Percentiles rank a stretch among this genome's conserved stretches.
phyloP scores from a whole-genome alignment of 2,329 filamentous ascomycete species.

The Zasmidium cellare region DNA sequence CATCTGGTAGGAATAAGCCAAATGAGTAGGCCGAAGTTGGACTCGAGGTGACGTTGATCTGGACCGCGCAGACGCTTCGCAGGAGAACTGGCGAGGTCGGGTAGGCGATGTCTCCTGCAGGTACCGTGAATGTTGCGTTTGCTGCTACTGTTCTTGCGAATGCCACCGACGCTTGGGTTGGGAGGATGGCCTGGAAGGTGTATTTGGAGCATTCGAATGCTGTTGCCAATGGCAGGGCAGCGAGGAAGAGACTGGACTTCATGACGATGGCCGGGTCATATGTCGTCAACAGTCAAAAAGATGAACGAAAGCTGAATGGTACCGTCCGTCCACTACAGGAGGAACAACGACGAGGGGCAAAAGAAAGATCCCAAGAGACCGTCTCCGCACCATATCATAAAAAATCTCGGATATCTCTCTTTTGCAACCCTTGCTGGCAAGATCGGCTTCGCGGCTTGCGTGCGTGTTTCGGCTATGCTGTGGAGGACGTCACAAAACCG shows the following conservation, averaged over 20 bases:
- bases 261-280: background rate
- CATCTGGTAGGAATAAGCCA: slow-evolving; percentile 34
- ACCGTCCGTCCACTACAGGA: too few relatives aligned
- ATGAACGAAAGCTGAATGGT: too few relatives aligned
- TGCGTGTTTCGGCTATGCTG: background rate
- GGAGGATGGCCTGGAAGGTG: slow-evolving; percentile 36
- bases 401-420: background rate
- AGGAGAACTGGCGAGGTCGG: slow-evolving; percentile 40
- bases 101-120: slow-evolving; percentile 40
- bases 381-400: background rate
- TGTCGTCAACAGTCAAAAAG: too few relatives aligned
- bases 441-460: background rate
- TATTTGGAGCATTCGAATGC: slow-evolving; percentile 35
- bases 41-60: slow-evolving; percentile 33
- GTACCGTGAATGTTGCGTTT: slow-evolving; percentile 42
- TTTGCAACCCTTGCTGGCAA: background rate
- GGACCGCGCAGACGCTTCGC: slow-evolving; percentile 31
- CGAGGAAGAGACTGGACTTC: background rate
- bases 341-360: too few relatives aligned
- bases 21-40: slow-evolving; percentile 31
- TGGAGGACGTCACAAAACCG: too few relatives aligned
- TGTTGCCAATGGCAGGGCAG: background rate
- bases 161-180: slow-evolving; percentile 38
- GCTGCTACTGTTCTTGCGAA: slow-evolving; percentile 35
- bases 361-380: too few relatives aligned